Percentiles rank a stretch among this genome's conserved stretches.
These are phyloP conservation scores for Leucosporidium creatinivorum DNA, from an alignment of 768 basidiomycete genomes.

Conservation along the genomic window DNA sequence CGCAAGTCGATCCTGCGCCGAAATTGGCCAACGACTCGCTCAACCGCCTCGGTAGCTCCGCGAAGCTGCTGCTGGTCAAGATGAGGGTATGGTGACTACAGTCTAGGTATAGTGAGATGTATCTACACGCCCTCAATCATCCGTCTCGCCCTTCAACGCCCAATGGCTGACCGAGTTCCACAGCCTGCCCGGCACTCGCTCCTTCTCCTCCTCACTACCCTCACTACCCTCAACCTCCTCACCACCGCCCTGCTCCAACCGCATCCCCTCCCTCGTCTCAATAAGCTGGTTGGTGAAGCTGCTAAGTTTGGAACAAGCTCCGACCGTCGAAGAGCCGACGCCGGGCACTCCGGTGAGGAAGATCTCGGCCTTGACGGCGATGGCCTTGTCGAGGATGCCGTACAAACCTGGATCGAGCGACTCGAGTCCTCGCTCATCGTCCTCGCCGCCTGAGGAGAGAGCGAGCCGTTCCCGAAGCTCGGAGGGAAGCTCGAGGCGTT, in stretches of 20 bases:
- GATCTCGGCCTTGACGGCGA: conserved; percentile 48
- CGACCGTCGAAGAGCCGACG: background rate
- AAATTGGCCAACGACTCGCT: too few relatives aligned
- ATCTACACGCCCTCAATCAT: background rate
- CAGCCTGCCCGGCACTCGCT: conserved; percentile 6
- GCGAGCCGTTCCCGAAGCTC: background rate
- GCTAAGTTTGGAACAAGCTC: conserved; percentile 40
- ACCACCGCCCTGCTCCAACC: conserved; percentile 30
- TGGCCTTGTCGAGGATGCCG: conserved; percentile 55
- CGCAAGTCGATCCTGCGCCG: too few relatives aligned
- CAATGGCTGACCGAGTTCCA: conserved; percentile 9
- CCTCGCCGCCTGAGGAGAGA: background rate
- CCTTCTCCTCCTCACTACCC: conserved; percentile 17
- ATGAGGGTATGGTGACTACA: too few relatives aligned
- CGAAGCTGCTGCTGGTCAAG: too few relatives aligned
- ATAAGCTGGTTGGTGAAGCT: conserved; percentile 55
- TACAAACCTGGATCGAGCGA: conserved; percentile 49
- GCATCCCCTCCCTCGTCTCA: conserved; percentile 43
- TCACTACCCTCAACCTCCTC: conserved; percentile 36
- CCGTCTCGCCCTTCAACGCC: background rate
- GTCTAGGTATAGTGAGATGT: too few relatives aligned
- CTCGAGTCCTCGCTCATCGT: conserved; percentile 12
- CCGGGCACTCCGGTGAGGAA: conserved; percentile 48
- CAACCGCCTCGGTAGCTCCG: too few relatives aligned
- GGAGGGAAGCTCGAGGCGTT: conserved; percentile 28